phyloP scores from a whole-genome alignment of 352 stramenopile genomes.

The Pythium apleroticum region DNA sequence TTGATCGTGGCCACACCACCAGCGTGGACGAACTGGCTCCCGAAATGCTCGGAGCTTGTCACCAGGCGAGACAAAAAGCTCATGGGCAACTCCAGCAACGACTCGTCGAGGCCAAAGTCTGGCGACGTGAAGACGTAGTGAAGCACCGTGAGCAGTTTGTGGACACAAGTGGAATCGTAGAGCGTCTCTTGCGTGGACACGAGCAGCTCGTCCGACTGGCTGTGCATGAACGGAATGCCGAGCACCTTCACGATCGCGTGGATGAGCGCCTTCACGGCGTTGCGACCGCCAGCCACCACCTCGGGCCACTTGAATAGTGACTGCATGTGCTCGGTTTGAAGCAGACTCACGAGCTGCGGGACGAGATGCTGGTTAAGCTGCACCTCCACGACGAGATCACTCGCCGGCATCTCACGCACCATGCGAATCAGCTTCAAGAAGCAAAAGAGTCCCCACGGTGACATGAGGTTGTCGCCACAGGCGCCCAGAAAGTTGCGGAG shows the following conservation, averaged over 20 bases:
- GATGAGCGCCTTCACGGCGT: conserved; percentile 80
- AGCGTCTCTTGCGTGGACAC: conserved; percentile 69
- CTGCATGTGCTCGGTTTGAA: conserved; percentile 58
- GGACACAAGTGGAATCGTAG: conserved; percentile 66
- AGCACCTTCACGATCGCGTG: conserved; percentile 85
- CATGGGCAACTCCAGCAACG: conserved; percentile 68
- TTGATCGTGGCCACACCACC: conserved; percentile 72
- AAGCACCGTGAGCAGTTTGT: conserved; percentile 64
- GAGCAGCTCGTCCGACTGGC: conserved; percentile 59
- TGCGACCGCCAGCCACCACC: conserved; percentile 68
- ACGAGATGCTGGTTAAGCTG: conserved; percentile 60
- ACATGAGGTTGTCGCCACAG: conserved; percentile 64
- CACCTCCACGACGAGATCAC: conserved; percentile 39
- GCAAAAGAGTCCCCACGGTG: conserved; percentile 82
- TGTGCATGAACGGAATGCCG: conserved; percentile 75
- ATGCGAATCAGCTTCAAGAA: conserved; percentile 80
- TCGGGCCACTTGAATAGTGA: conserved; percentile 77
- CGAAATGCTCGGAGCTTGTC: conserved; percentile 85
- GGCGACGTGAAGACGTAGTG: conserved; percentile 59
- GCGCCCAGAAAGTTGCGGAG: conserved; percentile 15
- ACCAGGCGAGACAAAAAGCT: conserved; percentile 84
- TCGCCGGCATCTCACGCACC: conserved; percentile 65
- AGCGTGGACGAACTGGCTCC: conserved; percentile 68
- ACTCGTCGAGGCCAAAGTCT: conserved; percentile 52
- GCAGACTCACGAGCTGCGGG: conserved; percentile 54